phyloP scores from a whole-genome alignment of 495 filamentous ascomycete species.

The Haplographium delicatum region DNA sequence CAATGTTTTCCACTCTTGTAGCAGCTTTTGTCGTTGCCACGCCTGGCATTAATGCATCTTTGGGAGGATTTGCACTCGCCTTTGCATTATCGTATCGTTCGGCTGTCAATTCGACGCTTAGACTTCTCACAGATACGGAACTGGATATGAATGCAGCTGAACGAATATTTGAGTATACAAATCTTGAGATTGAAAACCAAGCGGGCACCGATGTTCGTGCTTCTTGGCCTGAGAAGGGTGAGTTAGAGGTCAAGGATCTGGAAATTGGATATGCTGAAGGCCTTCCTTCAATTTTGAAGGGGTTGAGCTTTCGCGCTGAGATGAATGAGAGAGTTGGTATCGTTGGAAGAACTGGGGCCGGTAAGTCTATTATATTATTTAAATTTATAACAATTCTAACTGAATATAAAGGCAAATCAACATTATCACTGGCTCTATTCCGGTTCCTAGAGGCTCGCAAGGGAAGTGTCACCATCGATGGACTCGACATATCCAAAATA shows the following conservation, averaged over 20 bases:
- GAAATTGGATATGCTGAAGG: slow-evolving; percentile 36
- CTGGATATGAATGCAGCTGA: slow-evolving; percentile 37
- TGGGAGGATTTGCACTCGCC: slow-evolving; percentile 61
- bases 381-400: slow-evolving; percentile 6
- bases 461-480: slow-evolving; percentile 44
- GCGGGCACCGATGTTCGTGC: slow-evolving; percentile 33
- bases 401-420: slow-evolving; percentile 23
- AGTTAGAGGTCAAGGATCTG: slow-evolving; percentile 35
- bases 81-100: slow-evolving; percentile 42
- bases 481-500: slow-evolving; percentile 42
- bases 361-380: slow-evolving; percentile 13
- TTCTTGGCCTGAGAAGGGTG: slow-evolving; percentile 40
- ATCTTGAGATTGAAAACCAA: slow-evolving; percentile 32
- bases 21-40: slow-evolving; percentile 51
- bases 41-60: slow-evolving; percentile 50
- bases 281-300: slow-evolving; percentile 38
- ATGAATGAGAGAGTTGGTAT: slow-evolving; percentile 40
- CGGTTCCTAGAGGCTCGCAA: slow-evolving; percentile 41
- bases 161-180: slow-evolving; percentile 34
- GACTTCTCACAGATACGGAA: slow-evolving; percentile 45
- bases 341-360: slow-evolving; percentile 47
- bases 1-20: slow-evolving; percentile 52
- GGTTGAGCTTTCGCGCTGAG: slow-evolving; percentile 35
- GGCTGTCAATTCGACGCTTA: slow-evolving; percentile 51
- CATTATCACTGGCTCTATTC: slow-evolving; percentile 40